Evolutionary conservation across 495 filamentous ascomycete genomes (phyloP).

Genomic region (Penicillium pancosmium): DNA sequence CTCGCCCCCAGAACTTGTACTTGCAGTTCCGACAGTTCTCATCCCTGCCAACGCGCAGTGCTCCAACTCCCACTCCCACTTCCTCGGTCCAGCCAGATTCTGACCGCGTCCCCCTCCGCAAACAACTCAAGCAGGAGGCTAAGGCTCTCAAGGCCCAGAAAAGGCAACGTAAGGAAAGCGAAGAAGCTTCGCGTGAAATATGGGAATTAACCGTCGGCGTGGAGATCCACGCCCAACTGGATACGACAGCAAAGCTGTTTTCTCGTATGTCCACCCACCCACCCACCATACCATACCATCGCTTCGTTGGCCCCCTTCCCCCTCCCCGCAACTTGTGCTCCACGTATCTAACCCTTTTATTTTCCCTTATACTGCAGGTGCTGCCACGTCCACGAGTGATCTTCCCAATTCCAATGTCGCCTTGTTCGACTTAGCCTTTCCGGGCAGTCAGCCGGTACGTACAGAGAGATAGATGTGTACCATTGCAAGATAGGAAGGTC

Average conservation of each 20-base stretch:
- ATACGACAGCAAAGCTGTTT: slow-evolving; percentile 84
- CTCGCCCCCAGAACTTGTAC: not conserved
- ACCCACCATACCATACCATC: not conserved
- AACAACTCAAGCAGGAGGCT: slow-evolving; percentile 73
- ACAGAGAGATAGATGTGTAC: not conserved
- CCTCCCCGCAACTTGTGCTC: not conserved
- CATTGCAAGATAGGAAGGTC: not conserved
- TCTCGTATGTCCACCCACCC: slow-evolving; percentile 47
- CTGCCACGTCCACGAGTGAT: slow-evolving; percentile 68
- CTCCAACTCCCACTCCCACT: not conserved
- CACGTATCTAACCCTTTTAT: not conserved
- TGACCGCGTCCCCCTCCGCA: slow-evolving; percentile 62
- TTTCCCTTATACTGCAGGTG: slow-evolving; percentile 41
- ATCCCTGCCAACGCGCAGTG: slow-evolving; percentile 20
- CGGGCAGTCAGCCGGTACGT: slow-evolving; percentile 77
- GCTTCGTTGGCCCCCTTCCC: not conserved
- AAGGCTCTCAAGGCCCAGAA: slow-evolving; percentile 51
- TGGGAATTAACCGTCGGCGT: slow-evolving; percentile 96
- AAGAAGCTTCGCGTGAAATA: slow-evolving; percentile 40
- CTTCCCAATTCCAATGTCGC: slow-evolving; percentile 83
- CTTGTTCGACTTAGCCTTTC: slow-evolving; percentile 85
- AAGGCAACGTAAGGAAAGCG: slow-evolving; percentile 39
- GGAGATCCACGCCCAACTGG: slow-evolving; percentile 96
- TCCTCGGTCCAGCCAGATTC: slow-evolving; percentile 9
- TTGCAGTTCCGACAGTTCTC: slow-evolving; percentile 9